phyloP scores from a whole-genome alignment of 352 stramenopile genomes.

The Phytophthora pisi region DNA sequence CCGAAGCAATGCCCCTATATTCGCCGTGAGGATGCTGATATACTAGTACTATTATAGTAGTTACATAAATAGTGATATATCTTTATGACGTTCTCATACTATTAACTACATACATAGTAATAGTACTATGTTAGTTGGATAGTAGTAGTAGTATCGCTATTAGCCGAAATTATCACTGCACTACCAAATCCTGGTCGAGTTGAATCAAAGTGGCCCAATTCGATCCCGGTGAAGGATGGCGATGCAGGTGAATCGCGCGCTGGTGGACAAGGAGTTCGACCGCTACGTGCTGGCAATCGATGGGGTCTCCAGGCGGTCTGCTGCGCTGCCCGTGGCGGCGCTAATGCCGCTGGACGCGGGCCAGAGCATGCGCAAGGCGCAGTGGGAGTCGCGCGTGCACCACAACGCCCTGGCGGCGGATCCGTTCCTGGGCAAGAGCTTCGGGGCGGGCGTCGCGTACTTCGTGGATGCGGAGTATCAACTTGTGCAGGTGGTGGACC shows the following conservation, averaged over 20 bases:
- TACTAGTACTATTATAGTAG: too few relatives aligned
- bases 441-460: conserved; percentile 54
- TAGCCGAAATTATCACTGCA: too few relatives aligned
- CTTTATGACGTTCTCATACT: too few relatives aligned
- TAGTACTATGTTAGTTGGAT: too few relatives aligned
- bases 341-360: conserved; percentile 53
- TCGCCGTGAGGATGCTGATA: too few relatives aligned
- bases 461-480: conserved; percentile 68
- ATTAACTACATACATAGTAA: too few relatives aligned
- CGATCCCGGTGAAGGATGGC: not conserved
- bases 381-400: conserved; percentile 75
- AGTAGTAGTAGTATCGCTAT: too few relatives aligned
- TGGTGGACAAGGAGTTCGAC: conserved; percentile 84
- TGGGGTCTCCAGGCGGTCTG: conserved; percentile 36
- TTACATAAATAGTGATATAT: too few relatives aligned
- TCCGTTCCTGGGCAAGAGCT: conserved; percentile 55
- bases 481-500: conserved; percentile 60
- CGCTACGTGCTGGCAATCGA: conserved; percentile 65
- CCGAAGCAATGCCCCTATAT: too few relatives aligned
- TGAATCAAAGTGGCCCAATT: not conserved
- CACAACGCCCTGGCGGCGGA: conserved; percentile 68
- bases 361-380: conserved; percentile 65
- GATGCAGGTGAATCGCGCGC: conserved; percentile 69
- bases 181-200: not conserved
- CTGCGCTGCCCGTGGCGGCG: conserved; percentile 33